Evolutionary conservation across 306 rosid genomes (phyloP).

Genomic region (Cicer chorassanicum): DNA sequence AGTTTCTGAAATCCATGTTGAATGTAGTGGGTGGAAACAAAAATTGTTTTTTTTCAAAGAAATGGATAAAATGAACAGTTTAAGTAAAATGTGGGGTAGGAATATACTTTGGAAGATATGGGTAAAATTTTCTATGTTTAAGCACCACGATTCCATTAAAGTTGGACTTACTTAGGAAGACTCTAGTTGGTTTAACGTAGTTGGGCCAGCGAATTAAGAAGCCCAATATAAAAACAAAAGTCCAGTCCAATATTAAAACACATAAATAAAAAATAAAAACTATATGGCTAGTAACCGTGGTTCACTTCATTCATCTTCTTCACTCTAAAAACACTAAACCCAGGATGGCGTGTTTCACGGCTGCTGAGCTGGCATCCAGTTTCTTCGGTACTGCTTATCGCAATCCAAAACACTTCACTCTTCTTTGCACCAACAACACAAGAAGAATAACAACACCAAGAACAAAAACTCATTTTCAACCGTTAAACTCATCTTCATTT

Average conservation of each 20-base stretch:
- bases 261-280: not conserved
- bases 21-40: no score
- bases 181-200: no score
- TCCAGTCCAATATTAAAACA: not conserved
- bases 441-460: not conserved
- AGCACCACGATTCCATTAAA: no score
- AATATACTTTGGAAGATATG: no score
- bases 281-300: not conserved
- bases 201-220: no score
- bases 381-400: slow-evolving; percentile 53
- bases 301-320: not conserved
- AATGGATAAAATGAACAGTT: no score
- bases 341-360: slow-evolving; percentile 53
- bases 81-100: no score
- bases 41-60: no score
- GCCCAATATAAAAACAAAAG: not conserved
- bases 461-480: slow-evolving; percentile 9
- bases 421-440: slow-evolving; percentile 35
- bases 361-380: slow-evolving; percentile 61
- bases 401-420: slow-evolving; percentile 48
- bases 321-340: no score
- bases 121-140: no score
- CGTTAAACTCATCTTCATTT: slow-evolving; percentile 39
- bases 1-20: no score
- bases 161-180: no score